A percentile compares a stretch with the other conserved stretches of the same genome.
Conservation (phyloP, 768 basidiomycete genomes). For the Inosperma sp. region DNA sequence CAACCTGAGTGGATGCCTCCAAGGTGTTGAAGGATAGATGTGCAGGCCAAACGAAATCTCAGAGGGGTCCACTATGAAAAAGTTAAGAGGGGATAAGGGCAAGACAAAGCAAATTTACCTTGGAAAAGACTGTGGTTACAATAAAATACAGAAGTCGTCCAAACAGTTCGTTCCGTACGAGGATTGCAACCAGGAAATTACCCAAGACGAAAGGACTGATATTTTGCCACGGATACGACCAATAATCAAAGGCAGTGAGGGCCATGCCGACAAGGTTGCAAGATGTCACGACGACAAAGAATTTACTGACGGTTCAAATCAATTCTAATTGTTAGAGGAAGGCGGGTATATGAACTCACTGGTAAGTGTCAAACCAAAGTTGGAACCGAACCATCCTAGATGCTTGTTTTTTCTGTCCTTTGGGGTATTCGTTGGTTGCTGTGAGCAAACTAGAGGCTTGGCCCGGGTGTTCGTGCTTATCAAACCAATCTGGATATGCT, state of each 20-base stretch:
- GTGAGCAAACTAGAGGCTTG: no score
- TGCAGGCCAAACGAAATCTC: slow-evolving; percentile 61
- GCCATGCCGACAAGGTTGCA: slow-evolving; percentile 58
- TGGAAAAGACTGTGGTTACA: slow-evolving; percentile 74
- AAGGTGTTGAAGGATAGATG: slow-evolving; percentile 70
- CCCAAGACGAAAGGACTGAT: slow-evolving; percentile 71
- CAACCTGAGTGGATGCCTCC: slow-evolving; percentile 86
- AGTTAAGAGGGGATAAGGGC: slow-evolving; percentile 7
- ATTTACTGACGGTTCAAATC: slow-evolving; percentile 47
- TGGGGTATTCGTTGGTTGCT: slow-evolving; percentile 17
- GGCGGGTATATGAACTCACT: slow-evolving; percentile 35
- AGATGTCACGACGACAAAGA: slow-evolving; percentile 58
- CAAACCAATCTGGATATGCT: no score
- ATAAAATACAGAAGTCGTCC: slow-evolving; percentile 69
- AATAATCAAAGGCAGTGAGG: slow-evolving; percentile 58
- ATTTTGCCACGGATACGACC: slow-evolving; percentile 62
- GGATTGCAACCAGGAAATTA: slow-evolving; percentile 65
- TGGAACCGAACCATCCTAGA: slow-evolving; percentile 56
- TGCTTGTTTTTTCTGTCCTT: slow-evolving; percentile 35
- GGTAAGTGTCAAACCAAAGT: slow-evolving; percentile 78
- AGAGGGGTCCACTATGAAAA: slow-evolving; percentile 41
- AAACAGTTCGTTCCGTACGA: slow-evolving; percentile 80
- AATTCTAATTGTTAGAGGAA: not conserved
- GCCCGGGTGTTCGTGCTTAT: no score
- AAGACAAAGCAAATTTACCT: slow-evolving; percentile 38